Percentiles rank a stretch among this genome's conserved stretches.
These are phyloP conservation scores for Hortaea sp. DNA, from an alignment of 2,329 filamentous ascomycete genomes.

Conservation along the genomic window DNA sequence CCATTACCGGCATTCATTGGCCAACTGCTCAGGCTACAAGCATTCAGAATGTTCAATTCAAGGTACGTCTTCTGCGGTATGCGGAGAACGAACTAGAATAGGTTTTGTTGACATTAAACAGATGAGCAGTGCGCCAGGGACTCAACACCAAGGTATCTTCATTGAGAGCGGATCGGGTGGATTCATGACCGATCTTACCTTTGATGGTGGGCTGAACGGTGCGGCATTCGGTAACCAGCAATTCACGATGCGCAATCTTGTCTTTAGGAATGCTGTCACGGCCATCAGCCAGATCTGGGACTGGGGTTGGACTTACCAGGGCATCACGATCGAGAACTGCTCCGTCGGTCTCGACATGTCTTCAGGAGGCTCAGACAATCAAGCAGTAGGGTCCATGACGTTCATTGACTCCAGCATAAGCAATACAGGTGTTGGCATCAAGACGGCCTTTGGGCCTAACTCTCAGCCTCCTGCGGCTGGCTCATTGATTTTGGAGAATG, in stretches of 20 bases:
- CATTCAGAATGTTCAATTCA: constrained; percentile 36
- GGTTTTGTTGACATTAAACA: background rate
- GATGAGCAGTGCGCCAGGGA: constrained; percentile 35
- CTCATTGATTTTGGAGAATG: constrained; percentile 47
- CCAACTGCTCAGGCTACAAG: constrained; percentile 36
- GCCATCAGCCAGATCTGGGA: constrained; percentile 50
- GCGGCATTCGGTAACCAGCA: constrained; percentile 32
- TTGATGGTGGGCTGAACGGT: constrained; percentile 34
- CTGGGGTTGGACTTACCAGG: constrained; percentile 41
- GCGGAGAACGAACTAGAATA: too few species aligned
- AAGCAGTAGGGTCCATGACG: constrained; percentile 45
- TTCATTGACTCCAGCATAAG: constrained; percentile 47
- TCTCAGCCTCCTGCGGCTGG: constrained; percentile 36
- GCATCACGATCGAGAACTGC: constrained; percentile 43
- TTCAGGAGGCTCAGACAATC: constrained; percentile 29
- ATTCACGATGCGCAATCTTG: constrained; percentile 44
- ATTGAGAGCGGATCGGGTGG: constrained; percentile 36
- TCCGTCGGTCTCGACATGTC: constrained; percentile 42
- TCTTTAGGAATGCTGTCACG: constrained; percentile 41
- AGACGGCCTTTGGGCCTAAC: constrained; percentile 35
- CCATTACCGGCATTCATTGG: constrained; percentile 38
- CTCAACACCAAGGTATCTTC: constrained; percentile 37
- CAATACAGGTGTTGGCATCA: constrained; percentile 41
- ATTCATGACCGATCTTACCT: constrained; percentile 37
- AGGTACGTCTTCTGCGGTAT: constrained; percentile 4